Evolutionary conservation across 495 filamentous ascomycete species (phyloP), one percentile per base, ranked within the genome.

Genomic region (Aspergillus cristatus): DNA sequence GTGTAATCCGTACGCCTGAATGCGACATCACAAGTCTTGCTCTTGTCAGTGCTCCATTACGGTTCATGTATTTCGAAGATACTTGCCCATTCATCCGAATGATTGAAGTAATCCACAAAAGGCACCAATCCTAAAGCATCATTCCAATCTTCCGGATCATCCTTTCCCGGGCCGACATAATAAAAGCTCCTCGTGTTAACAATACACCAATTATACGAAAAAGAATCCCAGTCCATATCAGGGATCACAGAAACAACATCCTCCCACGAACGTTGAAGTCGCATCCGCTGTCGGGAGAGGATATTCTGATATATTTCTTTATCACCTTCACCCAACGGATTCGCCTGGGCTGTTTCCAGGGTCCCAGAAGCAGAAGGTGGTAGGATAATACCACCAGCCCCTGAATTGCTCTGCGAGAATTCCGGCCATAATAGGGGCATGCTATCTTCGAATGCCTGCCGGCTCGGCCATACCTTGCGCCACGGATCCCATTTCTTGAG

Each of bases 21-120:
- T 4, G 5, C 3, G 28, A 5, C 28, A 12, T 30, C 4, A 11
- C 28, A 12, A n/a, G n/a, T n/a, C n/a, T n/a, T n/a, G n/a, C n/a
- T 30, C n/a, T 4, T 30, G 28, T 30, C 28, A 30, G n/a, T n/a
- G n/a, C n/a, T n/a, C n/a, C n/a, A n/a, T n/a, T n/a, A n/a, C n/a
- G n/a, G n/a, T n/a, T n/a, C n/a, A n/a, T n/a, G n/a, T n/a, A n/a
- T n/a, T n/a, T n/a, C n/a, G n/a, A n/a, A n/a, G n/a, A n/a, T n/a
- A 53, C 50, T 39, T 6, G 58, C 56, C 35, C 51, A 46, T 29
- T 56, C 57, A 41, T 78, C 74, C 3, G 58, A 55, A 54, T 88
- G 86, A 53, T 93, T 90, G 60, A 90, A 83, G 36, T 85, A 77
- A 57, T 93, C 86, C 3, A 82, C 75, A 38, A 86, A 84, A 7